These are phyloP conservation scores for Hypoxylon perforatum DNA, from an alignment of 495 filamentous ascomycete species.

Conservation along the genomic window DNA sequence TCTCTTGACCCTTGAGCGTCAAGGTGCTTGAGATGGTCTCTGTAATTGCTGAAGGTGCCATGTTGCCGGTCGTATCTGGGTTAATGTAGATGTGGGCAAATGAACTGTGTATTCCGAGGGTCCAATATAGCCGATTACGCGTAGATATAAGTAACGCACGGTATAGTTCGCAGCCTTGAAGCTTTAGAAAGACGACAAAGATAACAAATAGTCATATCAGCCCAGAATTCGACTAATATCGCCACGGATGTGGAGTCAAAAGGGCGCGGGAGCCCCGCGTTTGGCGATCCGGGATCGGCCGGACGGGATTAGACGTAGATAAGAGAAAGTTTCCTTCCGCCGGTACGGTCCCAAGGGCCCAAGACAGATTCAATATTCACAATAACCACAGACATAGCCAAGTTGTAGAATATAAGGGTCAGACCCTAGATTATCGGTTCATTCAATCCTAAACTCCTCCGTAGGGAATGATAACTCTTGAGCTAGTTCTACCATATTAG, in stretches of 20 bases:
- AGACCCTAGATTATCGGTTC: too few species aligned
- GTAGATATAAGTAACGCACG: too few species aligned
- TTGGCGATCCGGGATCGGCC: slow-evolving; percentile 28
- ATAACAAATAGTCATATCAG: not conserved
- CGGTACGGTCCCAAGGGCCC: slow-evolving; percentile 11
- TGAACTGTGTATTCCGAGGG: not conserved
- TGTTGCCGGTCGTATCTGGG: slow-evolving; percentile 12
- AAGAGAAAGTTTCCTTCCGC: slow-evolving; percentile 12
- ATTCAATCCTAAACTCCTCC: too few species aligned
- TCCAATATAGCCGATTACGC: too few species aligned
- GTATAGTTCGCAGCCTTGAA: too few species aligned
- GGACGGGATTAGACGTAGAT: slow-evolving; percentile 7
- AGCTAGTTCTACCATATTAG: too few species aligned
- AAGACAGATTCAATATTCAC: not conserved
- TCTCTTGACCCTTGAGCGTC: slow-evolving; percentile 22
- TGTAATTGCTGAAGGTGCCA: slow-evolving; percentile 44
- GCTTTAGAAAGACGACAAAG: not conserved
- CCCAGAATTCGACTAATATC: not conserved
- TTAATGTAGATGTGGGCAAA: not conserved
- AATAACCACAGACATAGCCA: too few species aligned
- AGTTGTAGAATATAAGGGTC: too few species aligned
- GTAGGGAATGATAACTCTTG: too few species aligned
- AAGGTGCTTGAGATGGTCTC: slow-evolving; percentile 25
- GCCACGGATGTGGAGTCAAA: not conserved
- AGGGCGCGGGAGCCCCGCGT: slow-evolving; percentile 20